phyloP scores from a whole-genome alignment of 805 yeast genomes.

The Dipodascopsis tothii region DNA sequence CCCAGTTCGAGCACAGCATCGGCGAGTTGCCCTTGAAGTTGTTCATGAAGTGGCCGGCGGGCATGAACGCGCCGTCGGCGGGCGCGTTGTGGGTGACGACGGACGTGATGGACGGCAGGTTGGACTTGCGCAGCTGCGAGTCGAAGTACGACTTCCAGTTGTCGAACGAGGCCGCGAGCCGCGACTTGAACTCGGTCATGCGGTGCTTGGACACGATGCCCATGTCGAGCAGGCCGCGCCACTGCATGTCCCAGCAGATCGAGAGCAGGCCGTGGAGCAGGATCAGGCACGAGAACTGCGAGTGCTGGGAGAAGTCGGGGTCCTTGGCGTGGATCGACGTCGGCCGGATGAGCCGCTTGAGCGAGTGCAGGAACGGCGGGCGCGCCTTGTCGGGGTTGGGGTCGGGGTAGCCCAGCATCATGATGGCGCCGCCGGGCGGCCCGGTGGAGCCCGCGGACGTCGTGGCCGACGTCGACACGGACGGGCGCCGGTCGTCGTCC shows the following conservation, averaged over 20 bases:
- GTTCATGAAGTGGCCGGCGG: conserved; percentile 9
- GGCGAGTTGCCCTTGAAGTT: conserved; percentile 25
- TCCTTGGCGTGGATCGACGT: conserved; percentile 15
- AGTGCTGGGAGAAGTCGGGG: conserved; percentile 17
- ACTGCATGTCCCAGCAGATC: conserved; percentile 33
- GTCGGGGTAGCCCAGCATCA: not conserved
- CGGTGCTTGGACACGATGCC: conserved; percentile 33
- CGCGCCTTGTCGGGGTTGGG: conserved; percentile 7
- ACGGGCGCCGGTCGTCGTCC: not conserved
- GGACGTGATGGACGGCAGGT: conserved; percentile 18
- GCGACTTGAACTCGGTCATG: conserved; percentile 29
- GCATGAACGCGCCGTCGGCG: not conserved
- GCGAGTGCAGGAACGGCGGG: conserved; percentile 19
- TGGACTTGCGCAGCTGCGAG: conserved; percentile 28
- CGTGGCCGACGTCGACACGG: not conserved
- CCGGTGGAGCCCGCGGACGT: no score
- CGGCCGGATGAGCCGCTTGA: conserved; percentile 18
- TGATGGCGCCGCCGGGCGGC: not conserved
- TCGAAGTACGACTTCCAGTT: conserved; percentile 37
- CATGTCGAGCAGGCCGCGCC: conserved; percentile 32
- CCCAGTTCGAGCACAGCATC: conserved; percentile 27
- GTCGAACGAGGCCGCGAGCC: conserved; percentile 31
- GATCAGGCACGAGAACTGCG: conserved; percentile 35
- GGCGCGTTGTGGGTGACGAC: conserved; percentile 3
- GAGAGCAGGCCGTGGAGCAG: conserved; percentile 35